Evolutionary conservation across 2,329 filamentous ascomycete species (phyloP), one percentile per base, ranked within the genome.

Genomic region (Westerdykella aurantiaca): DNA sequence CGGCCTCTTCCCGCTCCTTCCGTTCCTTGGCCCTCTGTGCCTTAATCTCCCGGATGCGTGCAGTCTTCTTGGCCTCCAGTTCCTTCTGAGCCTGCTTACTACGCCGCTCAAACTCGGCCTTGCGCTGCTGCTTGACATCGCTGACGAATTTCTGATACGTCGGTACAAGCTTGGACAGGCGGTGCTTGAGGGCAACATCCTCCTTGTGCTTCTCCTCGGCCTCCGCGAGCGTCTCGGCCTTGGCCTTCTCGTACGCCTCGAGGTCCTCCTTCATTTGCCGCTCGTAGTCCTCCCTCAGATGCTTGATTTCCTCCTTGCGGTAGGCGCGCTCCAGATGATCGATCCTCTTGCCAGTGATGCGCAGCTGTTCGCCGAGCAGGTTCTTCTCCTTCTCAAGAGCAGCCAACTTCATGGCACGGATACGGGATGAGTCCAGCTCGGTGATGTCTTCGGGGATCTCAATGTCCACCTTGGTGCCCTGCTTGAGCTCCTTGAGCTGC

Each of bases 321-420:
- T 94, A 94, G 31, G 93, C 93, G 74, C 93, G 87, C 76, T 98
- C 93, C 58, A 98, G 75, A 72, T 98, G 91, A 65, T 98, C 93
- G 60, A 96, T 87, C 52, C 93, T 86, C 81, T 96, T 97, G 68
- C 86, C 88, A 48, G 90, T 94, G 58, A 95, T 82, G 59, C 89
- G 85, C 42, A 97, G 81, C 66, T 86, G 88, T 72, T 96, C 89
- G 52, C 86, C 88, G 55, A 96, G 83, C 63, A 93, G 89, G 63
- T 91, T 95, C 84, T 97, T 98, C 77, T 97, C 93, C 58, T 91
- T 90, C 73, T 97, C 93, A 10, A 98, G 81, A 70, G 95, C 91
- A 48, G 88, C 86, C 45, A 98, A 80, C 77, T 97, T 97, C 73
- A 98, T 85, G 56, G 87, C 85, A 67, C 93, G 90, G 57, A 98